These are phyloP conservation scores for Ustilago curta DNA, from an alignment of 1,284 basidiomycete genomes.

Conservation along the genomic window DNA sequence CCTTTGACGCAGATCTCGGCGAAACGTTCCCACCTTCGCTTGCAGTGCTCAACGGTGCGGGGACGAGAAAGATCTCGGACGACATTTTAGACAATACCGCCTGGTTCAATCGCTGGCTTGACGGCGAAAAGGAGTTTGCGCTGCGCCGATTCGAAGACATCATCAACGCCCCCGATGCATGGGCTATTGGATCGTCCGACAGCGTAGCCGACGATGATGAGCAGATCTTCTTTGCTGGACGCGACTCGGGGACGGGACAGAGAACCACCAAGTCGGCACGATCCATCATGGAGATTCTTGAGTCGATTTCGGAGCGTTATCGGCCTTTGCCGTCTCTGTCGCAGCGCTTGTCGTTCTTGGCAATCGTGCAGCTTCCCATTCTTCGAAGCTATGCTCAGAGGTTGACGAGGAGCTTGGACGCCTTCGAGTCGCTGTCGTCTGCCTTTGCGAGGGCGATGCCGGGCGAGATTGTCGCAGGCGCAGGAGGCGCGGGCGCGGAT, in stretches of 20 bases:
- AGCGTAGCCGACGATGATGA: constrained; percentile 73
- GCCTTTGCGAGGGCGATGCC: constrained; percentile 89
- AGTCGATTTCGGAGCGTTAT: constrained; percentile 79
- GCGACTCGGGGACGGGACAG: neutral
- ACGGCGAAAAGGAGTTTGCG: constrained; percentile 74
- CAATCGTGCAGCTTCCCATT: constrained; percentile 85
- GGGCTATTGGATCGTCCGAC: constrained; percentile 81
- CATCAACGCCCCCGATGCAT: constrained; percentile 83
- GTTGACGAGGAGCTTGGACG: constrained; percentile 85
- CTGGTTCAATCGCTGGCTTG: constrained; percentile 91
- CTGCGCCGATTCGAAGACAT: constrained; percentile 84
- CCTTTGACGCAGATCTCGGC: constrained; percentile 85
- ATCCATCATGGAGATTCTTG: constrained; percentile 51
- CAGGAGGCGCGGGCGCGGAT: constrained; percentile 26
- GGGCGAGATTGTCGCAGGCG: constrained; percentile 73
- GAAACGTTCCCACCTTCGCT: constrained; percentile 43
- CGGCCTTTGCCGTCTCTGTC: constrained; percentile 81
- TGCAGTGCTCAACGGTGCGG: constrained; percentile 45
- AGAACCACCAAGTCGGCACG: constrained; percentile 59
- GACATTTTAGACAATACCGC: constrained; percentile 83
- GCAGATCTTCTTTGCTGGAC: constrained; percentile 11
- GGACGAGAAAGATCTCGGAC: constrained; percentile 71
- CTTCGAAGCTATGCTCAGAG: constrained; percentile 81
- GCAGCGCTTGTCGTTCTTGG: constrained; percentile 85
- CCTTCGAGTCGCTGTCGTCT: constrained; percentile 79